A percentile compares a stretch with the other conserved stretches of the same genome.
Conservation (phyloP, 176 grass and related monocot genomes). For the Hordeum marinum region DNA sequence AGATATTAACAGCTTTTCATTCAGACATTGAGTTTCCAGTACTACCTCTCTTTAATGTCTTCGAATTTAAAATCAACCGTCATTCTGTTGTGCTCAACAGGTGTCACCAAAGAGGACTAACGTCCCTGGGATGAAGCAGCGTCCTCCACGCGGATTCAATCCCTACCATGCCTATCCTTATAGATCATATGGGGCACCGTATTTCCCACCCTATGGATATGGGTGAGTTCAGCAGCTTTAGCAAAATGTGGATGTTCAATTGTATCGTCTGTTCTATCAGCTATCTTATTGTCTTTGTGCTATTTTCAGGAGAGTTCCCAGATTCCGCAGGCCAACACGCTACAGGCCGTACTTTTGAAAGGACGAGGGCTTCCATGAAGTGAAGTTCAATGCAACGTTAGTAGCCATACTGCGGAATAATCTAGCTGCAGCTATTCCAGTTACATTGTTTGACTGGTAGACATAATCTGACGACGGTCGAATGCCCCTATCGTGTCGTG, state of each 20-base stretch:
- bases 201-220: constrained; percentile 43
- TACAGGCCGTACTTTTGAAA: constrained; percentile 53
- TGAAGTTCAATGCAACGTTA: background rate
- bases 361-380: background rate
- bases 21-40: background rate
- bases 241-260: background rate
- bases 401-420: constrained; percentile 18
- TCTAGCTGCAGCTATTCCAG: background rate
- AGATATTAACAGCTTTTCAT: background rate
- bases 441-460: background rate
- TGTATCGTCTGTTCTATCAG: background rate
- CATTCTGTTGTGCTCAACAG: constrained; percentile 34
- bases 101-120: constrained; percentile 64
- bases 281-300: background rate
- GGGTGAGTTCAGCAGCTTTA: constrained; percentile 30
- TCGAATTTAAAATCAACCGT: too few relatives aligned
- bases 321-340: constrained; percentile 46
- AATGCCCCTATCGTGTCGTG: background rate
- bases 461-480: background rate
- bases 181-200: constrained; percentile 44
- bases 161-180: constrained; percentile 44
- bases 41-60: too few relatives aligned
- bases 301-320: constrained; percentile 46
- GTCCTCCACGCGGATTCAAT: constrained; percentile 34
- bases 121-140: constrained; percentile 68